Evolutionary conservation across 108 stramenopile species (phyloP), one percentile per base, ranked within the genome.

Genomic region (Skeletonema grethae): DNA sequence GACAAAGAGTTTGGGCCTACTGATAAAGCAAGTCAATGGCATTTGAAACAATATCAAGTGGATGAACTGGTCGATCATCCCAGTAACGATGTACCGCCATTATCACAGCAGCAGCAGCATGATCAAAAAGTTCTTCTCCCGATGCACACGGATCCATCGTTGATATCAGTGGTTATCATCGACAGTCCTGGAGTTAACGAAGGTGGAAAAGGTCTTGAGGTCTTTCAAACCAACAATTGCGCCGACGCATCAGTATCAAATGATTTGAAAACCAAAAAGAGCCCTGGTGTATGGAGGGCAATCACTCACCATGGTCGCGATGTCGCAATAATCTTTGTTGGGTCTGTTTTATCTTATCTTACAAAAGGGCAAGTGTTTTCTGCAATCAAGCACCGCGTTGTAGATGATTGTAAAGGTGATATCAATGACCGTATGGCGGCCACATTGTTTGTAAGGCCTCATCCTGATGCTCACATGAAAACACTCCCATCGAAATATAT

Each of bases 101-200:
- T 50, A 4, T 15, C 50, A n/a, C 20, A 29, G n/a, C 53, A 31
- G 28, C 16, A 70, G n/a, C 53, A 31, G 28, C 16, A 70, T 70
- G 67, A 65, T 15, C 30, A 8, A 62, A 48, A 59, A 41, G 76
- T 70, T 11, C 67, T 81, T 43, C 67, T 93, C 24, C 93, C 93
- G 0, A 73, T 79, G 60, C 94, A 95, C 63, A 95, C 94, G 1
- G 94, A 95, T 84, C 94, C 94, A 50, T 92, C 91, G 22, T 65
- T 95, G 32, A 85, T 95, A 38, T 90, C 89, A 11, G 82, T 95
- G 5, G 84, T 95, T 7, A 68, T 95, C 24, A 82, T 88, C 55
- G 91, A 95, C 61, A 61, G 36, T 12, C 57, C 71, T 22, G 86
- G 80, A 22, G 57, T 65, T 13, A 68, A 72, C 31, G 22, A 56